phyloP scores from a whole-genome alignment of 2,329 filamentous ascomycete genomes.

The Cladophialophora immunda region DNA sequence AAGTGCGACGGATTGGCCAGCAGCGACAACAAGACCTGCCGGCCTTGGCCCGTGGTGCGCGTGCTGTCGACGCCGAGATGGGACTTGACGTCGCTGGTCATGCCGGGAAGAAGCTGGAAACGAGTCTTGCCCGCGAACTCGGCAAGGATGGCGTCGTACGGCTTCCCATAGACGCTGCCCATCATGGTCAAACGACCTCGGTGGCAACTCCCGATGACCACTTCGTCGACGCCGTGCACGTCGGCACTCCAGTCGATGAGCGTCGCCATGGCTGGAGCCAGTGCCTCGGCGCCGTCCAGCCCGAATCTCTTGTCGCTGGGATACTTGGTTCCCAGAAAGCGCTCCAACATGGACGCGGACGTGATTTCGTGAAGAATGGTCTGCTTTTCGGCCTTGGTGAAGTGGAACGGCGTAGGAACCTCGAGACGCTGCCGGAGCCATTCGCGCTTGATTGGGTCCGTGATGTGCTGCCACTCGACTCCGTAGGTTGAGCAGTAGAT shows the following conservation, averaged over 20 bases:
- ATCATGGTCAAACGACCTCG: constrained; percentile 97
- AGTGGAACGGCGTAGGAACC: constrained; percentile 93
- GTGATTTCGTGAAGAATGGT: constrained; percentile 96
- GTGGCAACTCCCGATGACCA: constrained; percentile 99
- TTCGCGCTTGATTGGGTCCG: constrained; percentile 95
- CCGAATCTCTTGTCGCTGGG: constrained; percentile 99
- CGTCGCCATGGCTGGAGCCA: constrained; percentile 99
- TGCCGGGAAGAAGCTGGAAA: constrained; percentile 93
- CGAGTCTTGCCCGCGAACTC: constrained; percentile 91
- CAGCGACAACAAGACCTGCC: constrained; percentile 96
- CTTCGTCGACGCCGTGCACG: constrained; percentile 92
- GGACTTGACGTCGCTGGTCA: constrained; percentile 99
- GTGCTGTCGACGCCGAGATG: constrained; percentile 99
- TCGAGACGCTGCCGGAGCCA: constrained; percentile 96
- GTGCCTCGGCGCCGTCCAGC: constrained; percentile 93
- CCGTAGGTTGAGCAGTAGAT: constrained; percentile 98
- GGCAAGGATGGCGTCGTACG: constrained; percentile 99
- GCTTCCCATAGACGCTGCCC: constrained; percentile 97
- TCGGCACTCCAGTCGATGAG: constrained; percentile 98
- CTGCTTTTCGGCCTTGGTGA: constrained; percentile 97
- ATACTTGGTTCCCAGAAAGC: constrained; percentile 95
- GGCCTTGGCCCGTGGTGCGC: constrained; percentile 95
- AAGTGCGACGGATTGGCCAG: constrained; percentile 98
- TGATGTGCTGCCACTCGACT: constrained; percentile 98
- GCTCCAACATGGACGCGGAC: constrained; percentile 97